Evolutionary conservation across 1,139 yeast species (phyloP).

Genomic region (Magnusiomyces fungicola): DNA sequence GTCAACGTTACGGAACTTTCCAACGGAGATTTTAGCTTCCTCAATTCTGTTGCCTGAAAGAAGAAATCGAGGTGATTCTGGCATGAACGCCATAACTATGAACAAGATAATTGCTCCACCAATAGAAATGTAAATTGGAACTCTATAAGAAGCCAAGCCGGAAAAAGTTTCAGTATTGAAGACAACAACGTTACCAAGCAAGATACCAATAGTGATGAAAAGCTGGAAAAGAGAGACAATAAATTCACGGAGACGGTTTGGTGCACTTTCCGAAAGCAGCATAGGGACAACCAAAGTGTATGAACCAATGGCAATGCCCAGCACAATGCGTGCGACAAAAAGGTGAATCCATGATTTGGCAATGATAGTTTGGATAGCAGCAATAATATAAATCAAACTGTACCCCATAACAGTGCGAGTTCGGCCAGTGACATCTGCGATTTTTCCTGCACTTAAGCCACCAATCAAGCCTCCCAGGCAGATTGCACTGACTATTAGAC

Average conservation of each 20-base stretch:
- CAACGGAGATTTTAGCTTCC: conserved; percentile 53
- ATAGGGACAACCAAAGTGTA: conserved; percentile 59
- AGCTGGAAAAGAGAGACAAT: conserved; percentile 60
- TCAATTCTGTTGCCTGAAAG: conserved; percentile 47
- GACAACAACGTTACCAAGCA: conserved; percentile 60
- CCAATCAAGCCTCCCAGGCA: conserved; percentile 51
- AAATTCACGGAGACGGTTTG: conserved; percentile 63
- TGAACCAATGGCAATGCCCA: conserved; percentile 61
- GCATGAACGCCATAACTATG: conserved; percentile 57
- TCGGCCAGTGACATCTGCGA: conserved; percentile 49
- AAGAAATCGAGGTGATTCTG: conserved; percentile 73
- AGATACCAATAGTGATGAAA: conserved; percentile 60
- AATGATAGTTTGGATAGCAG: conserved; percentile 47
- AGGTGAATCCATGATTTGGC: conserved; percentile 36
- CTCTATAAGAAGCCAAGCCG: conserved; percentile 50
- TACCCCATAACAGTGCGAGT: conserved; percentile 43
- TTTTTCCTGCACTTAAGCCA: conserved; percentile 41
- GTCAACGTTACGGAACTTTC: conserved; percentile 54
- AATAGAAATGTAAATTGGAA: conserved; percentile 48
- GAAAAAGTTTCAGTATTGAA: conserved; percentile 49
- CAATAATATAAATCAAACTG: conserved; percentile 43
- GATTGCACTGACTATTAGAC: conserved; percentile 46
- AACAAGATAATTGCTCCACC: conserved; percentile 39
- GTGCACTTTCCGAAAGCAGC: conserved; percentile 66
- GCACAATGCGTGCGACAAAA: conserved; percentile 42